Evolutionary conservation across 2,329 filamentous ascomycete species (phyloP), one percentile per base, ranked within the genome.

Genomic region (Drechslerella stenobrocha): DNA sequence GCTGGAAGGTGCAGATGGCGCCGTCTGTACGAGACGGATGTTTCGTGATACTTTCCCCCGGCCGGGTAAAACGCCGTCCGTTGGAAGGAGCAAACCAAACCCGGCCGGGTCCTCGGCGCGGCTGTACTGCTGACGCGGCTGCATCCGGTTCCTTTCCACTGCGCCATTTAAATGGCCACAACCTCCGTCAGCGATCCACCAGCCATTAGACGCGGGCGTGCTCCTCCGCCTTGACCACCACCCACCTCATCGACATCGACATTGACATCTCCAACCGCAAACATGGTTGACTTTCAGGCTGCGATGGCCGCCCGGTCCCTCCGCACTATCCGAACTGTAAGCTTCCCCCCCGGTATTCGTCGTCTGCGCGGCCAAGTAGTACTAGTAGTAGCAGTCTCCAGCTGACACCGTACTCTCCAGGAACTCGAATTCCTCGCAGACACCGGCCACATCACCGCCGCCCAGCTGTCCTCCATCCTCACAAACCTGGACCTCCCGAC

Each of bases 301-400:
- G 64, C 64, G 30, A 63, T 69, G 64, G 58, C 64, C 64, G 48
- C 56, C 4, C 57, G 64, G 64, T 35, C 64, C 46, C 40, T 69
- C n/a, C 57, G 58, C 20, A 63, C 40, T 37, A 48, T 69, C 46
- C 40, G 35, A 52, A 40, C 56, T 50, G 64, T 69, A 58, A 40
- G 57, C 15, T 20, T 3, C 23, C 7, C 18, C 18, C 20, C n/a
- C n/a, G n/a, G n/a, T 28, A 46, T 44, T 23, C 22, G n/a, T 20
- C 7, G 18, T 20, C n/a, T 13, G 20, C 8, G 8, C 15, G 8
- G 35, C 11, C 11, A 26, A n/a, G 18, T 18, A 2, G n/a, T 45
- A 30, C n/a, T n/a, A n/a, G n/a, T n/a, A n/a, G n/a, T n/a, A n/a
- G n/a, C n/a, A n/a, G n/a, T n/a, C n/a, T n/a, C n/a, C n/a, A 30